These are phyloP conservation scores for Myriosclerotinia scirpicola DNA, from an alignment of 2,329 filamentous ascomycete genomes.

Conservation along the genomic window DNA sequence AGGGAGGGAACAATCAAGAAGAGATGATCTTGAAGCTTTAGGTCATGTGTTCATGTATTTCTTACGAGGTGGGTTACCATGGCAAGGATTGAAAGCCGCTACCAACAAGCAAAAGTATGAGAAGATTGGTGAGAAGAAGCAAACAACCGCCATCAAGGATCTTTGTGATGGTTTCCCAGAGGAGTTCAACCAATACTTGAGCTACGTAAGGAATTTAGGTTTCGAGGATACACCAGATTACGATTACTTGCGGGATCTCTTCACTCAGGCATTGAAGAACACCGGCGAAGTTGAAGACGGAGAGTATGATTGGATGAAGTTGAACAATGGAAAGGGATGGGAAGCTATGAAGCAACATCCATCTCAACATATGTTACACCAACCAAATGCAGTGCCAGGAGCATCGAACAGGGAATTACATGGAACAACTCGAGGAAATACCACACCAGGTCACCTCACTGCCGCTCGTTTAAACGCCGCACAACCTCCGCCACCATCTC, in stretches of 20 bases:
- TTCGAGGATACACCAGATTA: conserved; percentile 99
- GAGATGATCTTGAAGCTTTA: conserved; percentile 91
- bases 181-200: conserved; percentile 97
- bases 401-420: conserved; percentile 83
- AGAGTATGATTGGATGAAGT: conserved; percentile 99
- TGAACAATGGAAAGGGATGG: conserved; percentile 89
- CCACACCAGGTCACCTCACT: conserved; percentile 54
- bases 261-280: conserved; percentile 94
- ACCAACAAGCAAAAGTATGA: conserved; percentile 97
- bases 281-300: conserved; percentile 94
- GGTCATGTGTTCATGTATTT: conserved; percentile 77
- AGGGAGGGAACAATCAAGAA: conserved; percentile 90
- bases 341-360: conserved; percentile 66
- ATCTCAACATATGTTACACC: conserved; percentile 69
- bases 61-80: conserved; percentile 67
- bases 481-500: conserved; percentile 84
- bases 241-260: conserved; percentile 93
- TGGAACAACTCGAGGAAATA: conserved; percentile 55
- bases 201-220: conserved; percentile 93
- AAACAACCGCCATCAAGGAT: conserved; percentile 95
- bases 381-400: conserved; percentile 59
- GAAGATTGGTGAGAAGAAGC: conserved; percentile 99
- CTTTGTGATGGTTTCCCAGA: conserved; percentile 95
- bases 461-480: conserved; percentile 90
- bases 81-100: conserved; percentile 72